phyloP scores from a whole-genome alignment of 2,329 filamentous ascomycete species.

The Gremmenia infestans region DNA sequence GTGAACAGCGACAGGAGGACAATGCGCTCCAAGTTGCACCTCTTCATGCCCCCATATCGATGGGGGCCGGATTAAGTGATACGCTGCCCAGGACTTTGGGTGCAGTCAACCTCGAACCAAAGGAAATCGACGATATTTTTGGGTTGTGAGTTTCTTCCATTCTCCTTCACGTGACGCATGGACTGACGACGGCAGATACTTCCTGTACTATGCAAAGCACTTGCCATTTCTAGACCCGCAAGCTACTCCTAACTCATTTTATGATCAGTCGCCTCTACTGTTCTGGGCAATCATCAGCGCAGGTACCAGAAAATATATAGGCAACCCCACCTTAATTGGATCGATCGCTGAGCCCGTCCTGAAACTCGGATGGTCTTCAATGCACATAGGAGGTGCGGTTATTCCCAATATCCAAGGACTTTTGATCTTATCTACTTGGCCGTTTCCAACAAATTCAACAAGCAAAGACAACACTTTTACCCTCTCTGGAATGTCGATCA shows the following conservation, averaged over 20 bases:
- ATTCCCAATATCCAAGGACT: slow-evolving; percentile 14
- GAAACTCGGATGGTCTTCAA: slow-evolving; percentile 9
- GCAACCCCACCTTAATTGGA: slow-evolving; percentile 4
- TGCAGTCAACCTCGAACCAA: slow-evolving; percentile 3
- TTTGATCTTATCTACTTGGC: slow-evolving; percentile 11
- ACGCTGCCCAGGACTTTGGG: slow-evolving; percentile 6
- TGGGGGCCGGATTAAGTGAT: background rate
- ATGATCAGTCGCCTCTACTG: slow-evolving; percentile 10
- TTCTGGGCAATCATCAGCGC: slow-evolving; percentile 14
- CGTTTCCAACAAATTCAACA: slow-evolving; percentile 9
- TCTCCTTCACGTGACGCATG: background rate
- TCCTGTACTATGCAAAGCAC: slow-evolving; percentile 8
- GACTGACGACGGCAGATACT: slow-evolving; percentile 4
- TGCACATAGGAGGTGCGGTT: slow-evolving; percentile 9
- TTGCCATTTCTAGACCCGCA: slow-evolving; percentile 9
- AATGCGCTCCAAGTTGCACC: background rate
- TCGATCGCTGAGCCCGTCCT: slow-evolving; percentile 4
- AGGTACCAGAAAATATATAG: slow-evolving; percentile 5
- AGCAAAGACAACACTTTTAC: slow-evolving; percentile 12
- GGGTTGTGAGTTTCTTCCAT: slow-evolving; percentile 1
- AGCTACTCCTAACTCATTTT: slow-evolving; percentile 9
- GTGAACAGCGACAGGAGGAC: background rate
- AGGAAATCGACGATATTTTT: slow-evolving; percentile 12
- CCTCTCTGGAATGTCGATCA: slow-evolving; percentile 9
- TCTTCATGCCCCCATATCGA: background rate